phyloP scores from a whole-genome alignment of 1,284 basidiomycete species.

The Porodaedalea pini region DNA sequence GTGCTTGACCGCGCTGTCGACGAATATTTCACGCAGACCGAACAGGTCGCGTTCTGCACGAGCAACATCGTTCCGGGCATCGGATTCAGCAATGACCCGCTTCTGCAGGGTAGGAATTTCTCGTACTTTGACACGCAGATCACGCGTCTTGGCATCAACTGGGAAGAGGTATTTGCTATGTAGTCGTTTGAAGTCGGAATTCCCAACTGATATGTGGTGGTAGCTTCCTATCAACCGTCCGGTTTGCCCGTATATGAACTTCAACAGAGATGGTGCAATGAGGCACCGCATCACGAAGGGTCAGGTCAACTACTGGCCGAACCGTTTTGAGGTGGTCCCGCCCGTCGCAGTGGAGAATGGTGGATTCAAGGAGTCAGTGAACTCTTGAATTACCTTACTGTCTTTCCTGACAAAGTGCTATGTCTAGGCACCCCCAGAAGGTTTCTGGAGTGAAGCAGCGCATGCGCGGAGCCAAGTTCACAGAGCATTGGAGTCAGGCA shows the following conservation, averaged over 20 bases:
- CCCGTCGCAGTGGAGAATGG: constrained; percentile 50
- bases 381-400: neutral
- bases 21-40: constrained; percentile 81
- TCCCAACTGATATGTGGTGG: constrained; percentile 28
- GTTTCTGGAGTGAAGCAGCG: constrained; percentile 65
- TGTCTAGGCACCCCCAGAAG: constrained; percentile 43
- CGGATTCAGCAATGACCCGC: constrained; percentile 76
- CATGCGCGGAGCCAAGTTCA: constrained; percentile 67
- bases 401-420: neutral
- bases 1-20: constrained; percentile 64
- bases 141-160: constrained; percentile 70
- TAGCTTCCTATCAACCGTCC: constrained; percentile 80
- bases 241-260: constrained; percentile 75
- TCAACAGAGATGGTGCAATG: constrained; percentile 63
- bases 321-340: constrained; percentile 54
- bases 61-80: constrained; percentile 79
- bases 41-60: constrained; percentile 83
- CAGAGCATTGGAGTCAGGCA: constrained; percentile 67
- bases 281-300: constrained; percentile 60
- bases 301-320: constrained; percentile 71
- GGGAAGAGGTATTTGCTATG: constrained; percentile 49
- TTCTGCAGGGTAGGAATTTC: constrained; percentile 83
- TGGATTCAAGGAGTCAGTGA: constrained; percentile 55
- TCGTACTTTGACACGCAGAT: constrained; percentile 82
- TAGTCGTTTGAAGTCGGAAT: neutral